Base-by-base conservation (phyloP, 2,329 filamentous ascomycete genomes). In the Dactylellina leptospora region DNA sequence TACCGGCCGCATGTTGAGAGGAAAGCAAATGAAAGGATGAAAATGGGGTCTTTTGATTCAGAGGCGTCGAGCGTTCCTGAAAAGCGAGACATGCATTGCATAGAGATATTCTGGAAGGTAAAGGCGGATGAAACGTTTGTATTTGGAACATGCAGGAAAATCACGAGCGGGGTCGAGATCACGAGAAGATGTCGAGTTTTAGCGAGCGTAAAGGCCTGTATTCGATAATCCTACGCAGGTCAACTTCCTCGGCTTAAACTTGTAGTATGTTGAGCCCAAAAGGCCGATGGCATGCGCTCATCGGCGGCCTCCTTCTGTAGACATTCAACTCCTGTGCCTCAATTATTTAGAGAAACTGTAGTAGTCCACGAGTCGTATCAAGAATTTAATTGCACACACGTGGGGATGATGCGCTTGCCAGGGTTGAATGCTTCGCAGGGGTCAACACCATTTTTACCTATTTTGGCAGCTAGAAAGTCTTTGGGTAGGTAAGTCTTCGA, bases 41-140 rank as follows among this genome's bases (percentile, higher is more conserved):
- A n/a, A n/a, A n/a, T n/a, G n/a, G n/a, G n/a, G n/a, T n/a, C n/a
- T n/a, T n/a, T n/a, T n/a, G n/a, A n/a, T n/a, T n/a, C n/a, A n/a
- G n/a, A n/a, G n/a, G n/a, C n/a, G n/a, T 40, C 36, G 18, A 40
- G 16, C 38, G 59, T 59, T 59, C 68, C 53, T 63, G 58, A 42
- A n/a, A 50, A 59, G 53, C 55, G 40, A 72, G 53, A 64, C 66
- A 63, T 58, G 66, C 58, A 71, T 55, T 54, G 60, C 55, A 56
- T 63, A 36, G 36, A 25, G 8, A 20, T 51, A 56, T n/a, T n/a
- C 51, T 53, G 42, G 51, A 58, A 60, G 38, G 40, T 45, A 50
- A 50, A 30, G n/a, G n/a, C 30, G 36, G 48, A 63, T 48, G 20
- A 53, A 10, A 59, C 5, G 8, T 9, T 4, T 30, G 13, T 10